Base-by-base conservation (phyloP, 306 rosid species). In the apple (Malus domestica) region DNA sequence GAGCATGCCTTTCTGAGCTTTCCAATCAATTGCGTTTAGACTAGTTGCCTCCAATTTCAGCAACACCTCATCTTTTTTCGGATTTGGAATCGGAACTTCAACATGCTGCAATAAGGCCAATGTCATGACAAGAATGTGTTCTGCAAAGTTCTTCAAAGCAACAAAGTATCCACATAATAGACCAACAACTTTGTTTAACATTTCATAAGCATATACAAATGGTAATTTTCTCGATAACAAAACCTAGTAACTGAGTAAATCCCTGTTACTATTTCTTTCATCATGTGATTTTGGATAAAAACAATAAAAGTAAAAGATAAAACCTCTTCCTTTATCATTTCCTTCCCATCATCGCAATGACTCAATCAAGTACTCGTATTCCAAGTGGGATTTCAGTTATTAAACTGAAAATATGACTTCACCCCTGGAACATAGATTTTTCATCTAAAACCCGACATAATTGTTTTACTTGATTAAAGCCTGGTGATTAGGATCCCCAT, bases 21-120 rank as follows among this genome's bases (percentile, higher is more conserved):
- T 91, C 93, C 93, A 93, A 82, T 93, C 98, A 82, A 87, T 83
- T 25, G 98, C 93, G 60, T 93, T 93, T 22, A 91, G 73, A 69
- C 93, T 88, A 15, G 88, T 83, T 63, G 93, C 98, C 85, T 93
- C 97, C 80, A 89, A 33, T 84, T 88, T 93, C 57, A 89, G 46
- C 83, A 93, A 86, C 23, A 89, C 45, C 80, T 89, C 97, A 79
- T 86, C 86, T 42, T 89, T 86, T 44, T 73, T 78, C 14, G 97
- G 88, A 80, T 40, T 82, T 20, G 97, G 91, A 69, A 85, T n/a
- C 3, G 89, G 84, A 78, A 84, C 80, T 27, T 27, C 77, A 42
- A 79, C 89, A 68, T 88, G 90, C 93, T 92, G 84, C 29, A 76
- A 25, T 11, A 45, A 5, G 9, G 29, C 20, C 46, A 54, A 30